Conservation (phyloP, 768 basidiomycete species). For the Auriscalpium orientale region DNA sequence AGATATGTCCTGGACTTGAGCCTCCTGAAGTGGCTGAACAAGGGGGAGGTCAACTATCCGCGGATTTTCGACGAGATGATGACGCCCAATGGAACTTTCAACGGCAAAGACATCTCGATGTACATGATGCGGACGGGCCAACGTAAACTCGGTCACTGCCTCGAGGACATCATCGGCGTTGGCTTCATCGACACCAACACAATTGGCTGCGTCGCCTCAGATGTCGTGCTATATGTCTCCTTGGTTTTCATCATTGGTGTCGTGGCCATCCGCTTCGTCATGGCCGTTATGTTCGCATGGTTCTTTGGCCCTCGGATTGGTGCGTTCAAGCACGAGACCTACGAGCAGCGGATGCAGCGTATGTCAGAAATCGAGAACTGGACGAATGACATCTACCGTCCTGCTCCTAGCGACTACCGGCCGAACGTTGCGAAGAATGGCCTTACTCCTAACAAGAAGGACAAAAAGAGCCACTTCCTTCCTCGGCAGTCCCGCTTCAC, state of each 20-base stretch:
- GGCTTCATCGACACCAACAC: constrained; percentile 93
- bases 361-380: constrained; percentile 91
- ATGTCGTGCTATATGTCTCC: constrained; percentile 90
- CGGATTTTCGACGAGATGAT: constrained; percentile 74
- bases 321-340: constrained; percentile 87
- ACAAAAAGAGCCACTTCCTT: constrained; percentile 52
- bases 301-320: constrained; percentile 96
- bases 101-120: constrained; percentile 86
- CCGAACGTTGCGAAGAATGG: constrained; percentile 81
- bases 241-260: constrained; percentile 97
- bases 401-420: constrained; percentile 85
- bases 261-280: constrained; percentile 87
- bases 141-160: constrained; percentile 63
- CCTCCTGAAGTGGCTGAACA: constrained; percentile 80
- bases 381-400: constrained; percentile 91
- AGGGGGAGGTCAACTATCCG: constrained; percentile 76
- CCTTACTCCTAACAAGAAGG: constrained; percentile 34
- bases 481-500: constrained; percentile 72
- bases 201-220: constrained; percentile 94
- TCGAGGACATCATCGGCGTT: constrained; percentile 79
- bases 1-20: constrained; percentile 86
- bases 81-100: constrained; percentile 60
- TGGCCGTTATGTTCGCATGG: constrained; percentile 98
- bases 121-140: constrained; percentile 66
- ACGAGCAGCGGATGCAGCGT: constrained; percentile 85